phyloP scores from a whole-genome alignment of 2,329 filamentous ascomycete species.

The Monosporascus sp. region DNA sequence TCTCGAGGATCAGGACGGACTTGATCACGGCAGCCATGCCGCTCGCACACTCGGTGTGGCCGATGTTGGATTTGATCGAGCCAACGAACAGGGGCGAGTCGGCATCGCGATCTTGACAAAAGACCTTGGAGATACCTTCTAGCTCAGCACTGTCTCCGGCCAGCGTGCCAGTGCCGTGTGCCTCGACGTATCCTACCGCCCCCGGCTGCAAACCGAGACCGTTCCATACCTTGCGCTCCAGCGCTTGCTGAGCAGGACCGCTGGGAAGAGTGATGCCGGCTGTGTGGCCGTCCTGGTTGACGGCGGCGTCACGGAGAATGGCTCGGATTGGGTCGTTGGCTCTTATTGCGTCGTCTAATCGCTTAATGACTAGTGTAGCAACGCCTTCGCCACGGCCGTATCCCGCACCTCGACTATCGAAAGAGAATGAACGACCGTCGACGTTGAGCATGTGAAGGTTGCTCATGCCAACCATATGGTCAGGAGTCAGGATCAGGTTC shows the following conservation, averaged over 20 bases:
- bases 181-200: constrained; percentile 27
- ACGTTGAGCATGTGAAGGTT: constrained; percentile 7
- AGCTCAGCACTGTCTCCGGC: constrained; percentile 29
- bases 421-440: constrained; percentile 23
- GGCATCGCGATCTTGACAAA: not conserved
- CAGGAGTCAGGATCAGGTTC: constrained; percentile 10
- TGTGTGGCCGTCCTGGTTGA: constrained; percentile 19
- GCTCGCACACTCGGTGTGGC: constrained; percentile 12
- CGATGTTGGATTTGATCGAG: constrained; percentile 16
- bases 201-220: not conserved
- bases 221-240: not conserved
- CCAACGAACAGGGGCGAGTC: not conserved
- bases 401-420: constrained; percentile 37
- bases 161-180: constrained; percentile 33
- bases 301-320: constrained; percentile 5
- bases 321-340: constrained; percentile 2
- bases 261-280: constrained; percentile 38
- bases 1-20: constrained; percentile 13
- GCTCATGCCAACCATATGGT: constrained; percentile 2
- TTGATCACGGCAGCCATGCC: constrained; percentile 16
- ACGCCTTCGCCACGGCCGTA: constrained; percentile 46
- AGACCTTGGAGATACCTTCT: not conserved
- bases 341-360: constrained; percentile 25
- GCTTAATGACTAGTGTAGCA: constrained; percentile 37
- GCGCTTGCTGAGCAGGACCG: constrained; percentile 4